These are phyloP conservation scores for Apiospora saccharicola DNA, from an alignment of 2,329 filamentous ascomycete genomes.

Conservation along the genomic window DNA sequence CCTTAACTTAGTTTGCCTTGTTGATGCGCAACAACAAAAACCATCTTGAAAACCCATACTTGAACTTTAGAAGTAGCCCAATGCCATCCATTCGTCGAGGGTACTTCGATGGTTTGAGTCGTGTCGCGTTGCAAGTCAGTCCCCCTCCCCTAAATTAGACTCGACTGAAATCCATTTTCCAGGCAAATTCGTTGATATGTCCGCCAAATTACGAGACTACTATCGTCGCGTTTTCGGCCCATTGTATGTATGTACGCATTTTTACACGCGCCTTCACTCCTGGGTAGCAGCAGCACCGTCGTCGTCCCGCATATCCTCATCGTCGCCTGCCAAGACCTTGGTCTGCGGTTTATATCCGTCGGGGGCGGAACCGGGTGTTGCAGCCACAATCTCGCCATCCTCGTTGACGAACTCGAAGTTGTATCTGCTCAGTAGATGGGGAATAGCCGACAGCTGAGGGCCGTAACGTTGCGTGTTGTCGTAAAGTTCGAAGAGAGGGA, in stretches of 20 bases:
- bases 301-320: constrained; percentile 63
- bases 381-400: constrained; percentile 83
- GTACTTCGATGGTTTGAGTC: not conserved
- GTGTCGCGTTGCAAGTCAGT: not conserved
- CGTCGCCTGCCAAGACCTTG: constrained; percentile 69
- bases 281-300: constrained; percentile 23
- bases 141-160: not conserved
- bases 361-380: constrained; percentile 77
- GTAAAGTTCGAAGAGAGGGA: constrained; percentile 96
- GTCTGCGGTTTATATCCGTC: constrained; percentile 68
- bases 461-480: constrained; percentile 96
- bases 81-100: not conserved
- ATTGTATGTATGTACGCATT: not conserved
- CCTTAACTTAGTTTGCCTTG: not conserved
- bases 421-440: constrained; percentile 91
- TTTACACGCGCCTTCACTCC: not conserved
- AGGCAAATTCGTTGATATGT: not conserved
- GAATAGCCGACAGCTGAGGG: constrained; percentile 94
- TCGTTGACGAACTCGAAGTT: constrained; percentile 99
- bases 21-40: not conserved
- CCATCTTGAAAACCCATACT: not conserved
- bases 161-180: not conserved
- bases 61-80: not conserved
- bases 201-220: not conserved
- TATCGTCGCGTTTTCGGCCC: not conserved